Base-by-base conservation (phyloP, 441 rosid species). In the Adansonia rubrostipa region DNA sequence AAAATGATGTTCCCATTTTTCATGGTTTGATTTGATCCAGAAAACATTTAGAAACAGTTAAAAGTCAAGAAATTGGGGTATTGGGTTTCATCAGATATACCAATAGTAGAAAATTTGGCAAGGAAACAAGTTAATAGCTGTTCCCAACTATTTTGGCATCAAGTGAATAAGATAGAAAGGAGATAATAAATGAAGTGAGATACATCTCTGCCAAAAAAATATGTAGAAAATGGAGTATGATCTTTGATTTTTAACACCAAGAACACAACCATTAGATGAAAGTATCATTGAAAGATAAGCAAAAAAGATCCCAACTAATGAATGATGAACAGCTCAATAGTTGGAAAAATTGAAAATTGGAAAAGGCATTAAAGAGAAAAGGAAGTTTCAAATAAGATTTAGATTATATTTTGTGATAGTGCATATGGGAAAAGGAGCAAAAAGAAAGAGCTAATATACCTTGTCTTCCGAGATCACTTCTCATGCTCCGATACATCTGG, bases 401-500 rank as follows among this genome's bases (percentile, higher is more conserved):
- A 56, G 9, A 15, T 9, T 24, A 20, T 9, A 45, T 63, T 45
- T 6, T 24, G 20, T 44, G 9, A 44, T 44, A 7, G 61, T 56
- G 11, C 24, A 56, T 9, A 8, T 58, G 10, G 10, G 24, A 8
- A 57, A 56, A 19, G 22, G 62, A 24, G 28, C 19, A 11, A 2
- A 3, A 7, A 19, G 10, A 20, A 0, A 14, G 45, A 63, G 45
- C 45, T 7, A 33, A 10, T 6, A 56, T 63, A 88, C 91, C 91
- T 87, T 83, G 87, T 77, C 81, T 86, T 36, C 82, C 85, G 63
- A 85, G 63, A 66, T 89, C 94, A 73, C 87, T 83, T 79, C 88
- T 92, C 91, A 86, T 90, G 87, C 96, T 90, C 81, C 96, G 84
- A 19, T 92, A 92, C 96, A 92, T 92, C 96, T 92, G 92, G 74